Percentiles rank a stretch among this genome's conserved stretches.
Evolutionary conservation across 2,329 filamentous ascomycete genomes (phyloP).

Genomic region (Microsporum ferrugineum): DNA sequence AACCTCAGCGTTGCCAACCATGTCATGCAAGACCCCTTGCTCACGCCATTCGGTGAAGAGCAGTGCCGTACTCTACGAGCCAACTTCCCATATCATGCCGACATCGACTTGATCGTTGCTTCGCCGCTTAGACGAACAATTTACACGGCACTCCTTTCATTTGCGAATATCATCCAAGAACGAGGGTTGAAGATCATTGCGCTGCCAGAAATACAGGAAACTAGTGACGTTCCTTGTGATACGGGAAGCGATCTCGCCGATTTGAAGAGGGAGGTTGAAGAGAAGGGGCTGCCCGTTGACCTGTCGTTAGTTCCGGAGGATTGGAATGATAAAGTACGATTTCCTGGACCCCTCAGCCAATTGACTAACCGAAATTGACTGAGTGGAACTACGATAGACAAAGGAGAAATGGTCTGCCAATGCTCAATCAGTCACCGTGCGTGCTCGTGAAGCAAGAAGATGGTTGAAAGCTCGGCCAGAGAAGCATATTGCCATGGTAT

Average conservation of each 20-base stretch:
- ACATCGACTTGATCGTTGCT: constrained; percentile 59
- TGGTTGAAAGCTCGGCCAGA: constrained; percentile 44
- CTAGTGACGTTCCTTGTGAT: constrained; percentile 63
- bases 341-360: too few relatives aligned
- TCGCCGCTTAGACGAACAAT: constrained; percentile 74
- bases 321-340: constrained; percentile 58
- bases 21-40: constrained; percentile 59
- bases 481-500: constrained; percentile 64
- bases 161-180: constrained; percentile 45
- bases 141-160: constrained; percentile 61
- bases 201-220: constrained; percentile 68
- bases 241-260: constrained; percentile 50
- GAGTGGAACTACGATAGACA: constrained; percentile 15
- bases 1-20: constrained; percentile 64
- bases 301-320: constrained; percentile 47
- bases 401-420: constrained; percentile 36
- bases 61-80: constrained; percentile 58
- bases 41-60: constrained; percentile 62
- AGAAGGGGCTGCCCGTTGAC: constrained; percentile 48
- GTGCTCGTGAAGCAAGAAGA: constrained; percentile 50
- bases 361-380: not conserved
- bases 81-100: constrained; percentile 53
- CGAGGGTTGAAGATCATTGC: constrained; percentile 47
- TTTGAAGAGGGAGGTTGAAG: constrained; percentile 51
- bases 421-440: constrained; percentile 43